A percentile compares a stretch with the other conserved stretches of the same genome.
phyloP scores from a whole-genome alignment of 2,329 filamentous ascomycete species.

The Scytalidium lignicola region DNA sequence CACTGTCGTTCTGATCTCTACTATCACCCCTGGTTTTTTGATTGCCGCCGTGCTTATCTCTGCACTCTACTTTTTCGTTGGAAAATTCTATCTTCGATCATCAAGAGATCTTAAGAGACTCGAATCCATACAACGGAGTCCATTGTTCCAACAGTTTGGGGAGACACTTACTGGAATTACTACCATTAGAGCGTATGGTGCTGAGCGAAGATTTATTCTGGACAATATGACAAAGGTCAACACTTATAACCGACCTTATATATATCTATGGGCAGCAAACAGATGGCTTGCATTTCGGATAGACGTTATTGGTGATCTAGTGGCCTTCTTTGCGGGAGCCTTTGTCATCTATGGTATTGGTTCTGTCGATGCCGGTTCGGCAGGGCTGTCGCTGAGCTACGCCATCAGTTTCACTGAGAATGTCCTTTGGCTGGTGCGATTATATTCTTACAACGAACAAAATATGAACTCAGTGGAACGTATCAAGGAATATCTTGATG shows the following conservation, averaged over 20 bases:
- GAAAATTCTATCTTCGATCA: slow-evolving; percentile 81
- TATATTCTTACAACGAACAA: slow-evolving; percentile 94
- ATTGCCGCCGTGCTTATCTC: slow-evolving; percentile 84
- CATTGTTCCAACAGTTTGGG: slow-evolving; percentile 95
- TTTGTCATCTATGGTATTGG: slow-evolving; percentile 85
- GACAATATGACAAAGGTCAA: slow-evolving; percentile 89
- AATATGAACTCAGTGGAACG: slow-evolving; percentile 99
- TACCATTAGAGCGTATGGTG: slow-evolving; percentile 93
- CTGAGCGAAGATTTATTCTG: slow-evolving; percentile 86
- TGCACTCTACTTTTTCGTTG: slow-evolving; percentile 74
- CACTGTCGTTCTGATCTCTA: slow-evolving; percentile 80
- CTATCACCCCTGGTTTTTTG: slow-evolving; percentile 86
- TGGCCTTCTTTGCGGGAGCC: slow-evolving; percentile 87
- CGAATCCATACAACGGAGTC: slow-evolving; percentile 90
- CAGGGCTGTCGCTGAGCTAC: slow-evolving; percentile 90
- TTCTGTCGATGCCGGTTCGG: slow-evolving; percentile 81
- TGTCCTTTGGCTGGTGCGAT: slow-evolving; percentile 88
- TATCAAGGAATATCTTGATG: slow-evolving; percentile 93
- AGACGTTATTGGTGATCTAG: slow-evolving; percentile 83
- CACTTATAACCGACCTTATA: slow-evolving; percentile 85
- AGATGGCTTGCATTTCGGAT: slow-evolving; percentile 93
- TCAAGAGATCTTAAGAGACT: slow-evolving; percentile 95
- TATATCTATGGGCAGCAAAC: slow-evolving; percentile 94
- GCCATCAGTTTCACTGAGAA: slow-evolving; percentile 97
- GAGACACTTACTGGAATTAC: slow-evolving; percentile 93